Conservation (phyloP, 768 basidiomycete species). For the Calocera cornea region DNA sequence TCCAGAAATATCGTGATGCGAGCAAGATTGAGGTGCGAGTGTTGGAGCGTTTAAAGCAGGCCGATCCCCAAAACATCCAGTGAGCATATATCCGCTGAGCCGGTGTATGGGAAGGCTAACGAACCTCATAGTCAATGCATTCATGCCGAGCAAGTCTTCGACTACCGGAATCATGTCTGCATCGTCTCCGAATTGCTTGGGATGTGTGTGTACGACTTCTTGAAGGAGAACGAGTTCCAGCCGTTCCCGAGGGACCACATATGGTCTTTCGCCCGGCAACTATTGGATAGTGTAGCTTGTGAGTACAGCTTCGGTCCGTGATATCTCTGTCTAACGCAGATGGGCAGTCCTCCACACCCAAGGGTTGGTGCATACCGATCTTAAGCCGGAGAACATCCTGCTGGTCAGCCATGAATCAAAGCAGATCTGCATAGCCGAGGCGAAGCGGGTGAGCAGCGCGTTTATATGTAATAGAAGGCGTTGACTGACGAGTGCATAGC, state of each 20-base stretch:
- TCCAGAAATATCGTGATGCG: conserved; percentile 97
- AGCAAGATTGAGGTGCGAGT: conserved; percentile 97
- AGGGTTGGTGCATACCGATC: conserved; percentile 88
- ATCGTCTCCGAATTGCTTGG: conserved; percentile 90
- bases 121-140: conserved; percentile 75
- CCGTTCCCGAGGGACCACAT: conserved; percentile 96
- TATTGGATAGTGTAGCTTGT: conserved; percentile 91
- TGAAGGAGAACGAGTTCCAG: conserved; percentile 94
- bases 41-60: conserved; percentile 75
- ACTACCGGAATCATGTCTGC: conserved; percentile 95
- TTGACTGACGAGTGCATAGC: neutral
- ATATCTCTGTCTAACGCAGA: neutral
- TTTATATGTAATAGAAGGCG: neutral
- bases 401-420: conserved; percentile 69
- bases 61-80: conserved; percentile 80
- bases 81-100: conserved; percentile 31
- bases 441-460: conserved; percentile 18
- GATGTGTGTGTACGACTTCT: conserved; percentile 96
- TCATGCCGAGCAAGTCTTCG: conserved; percentile 86
- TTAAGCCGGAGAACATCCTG: conserved; percentile 97
- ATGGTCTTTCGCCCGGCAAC: conserved; percentile 83
- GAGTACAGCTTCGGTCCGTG: conserved; percentile 27
- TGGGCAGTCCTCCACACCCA: conserved; percentile 73
- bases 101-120: conserved; percentile 15
- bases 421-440: neutral